phyloP scores from a whole-genome alignment of 2,329 filamentous ascomycete genomes.

The Metarhizium guizhouense region DNA sequence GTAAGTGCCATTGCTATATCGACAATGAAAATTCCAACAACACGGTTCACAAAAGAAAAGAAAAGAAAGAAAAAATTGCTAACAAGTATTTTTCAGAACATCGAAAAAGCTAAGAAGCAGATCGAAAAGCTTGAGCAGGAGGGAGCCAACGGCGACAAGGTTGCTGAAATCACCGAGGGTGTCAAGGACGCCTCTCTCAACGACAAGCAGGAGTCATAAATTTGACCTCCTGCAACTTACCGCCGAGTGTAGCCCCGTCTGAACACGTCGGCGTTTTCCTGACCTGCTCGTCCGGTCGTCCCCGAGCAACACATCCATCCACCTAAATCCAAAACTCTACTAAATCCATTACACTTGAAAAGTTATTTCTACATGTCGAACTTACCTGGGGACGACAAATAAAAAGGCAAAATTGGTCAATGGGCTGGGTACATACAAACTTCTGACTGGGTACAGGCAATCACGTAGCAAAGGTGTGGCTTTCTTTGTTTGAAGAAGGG shows the following conservation, averaged over 20 bases:
- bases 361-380: background rate
- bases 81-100: slow-evolving; percentile 56
- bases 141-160: slow-evolving; percentile 36
- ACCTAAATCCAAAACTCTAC: background rate
- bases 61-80: background rate
- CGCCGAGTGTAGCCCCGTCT: background rate
- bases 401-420: background rate
- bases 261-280: background rate
- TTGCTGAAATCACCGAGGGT: slow-evolving; percentile 43
- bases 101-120: slow-evolving; percentile 92
- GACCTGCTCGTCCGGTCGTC: background rate
- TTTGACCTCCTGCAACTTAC: slow-evolving; percentile 8
- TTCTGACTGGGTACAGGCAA: background rate
- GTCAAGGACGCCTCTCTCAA: slow-evolving; percentile 44
- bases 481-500: background rate
- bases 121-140: slow-evolving; percentile 73
- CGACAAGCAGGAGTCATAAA: slow-evolving; percentile 41
- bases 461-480: background rate
- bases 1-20: slow-evolving; percentile 41
- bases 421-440: background rate
- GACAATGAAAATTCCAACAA: background rate
- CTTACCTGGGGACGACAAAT: background rate
- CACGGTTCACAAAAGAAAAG: too few relatives aligned
- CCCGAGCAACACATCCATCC: background rate
- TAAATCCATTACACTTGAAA: background rate